A percentile compares a stretch with the other conserved stretches of the same genome.
Conservation (phyloP, 495 filamentous ascomycete genomes). For the Achaetomiella virescens region DNA sequence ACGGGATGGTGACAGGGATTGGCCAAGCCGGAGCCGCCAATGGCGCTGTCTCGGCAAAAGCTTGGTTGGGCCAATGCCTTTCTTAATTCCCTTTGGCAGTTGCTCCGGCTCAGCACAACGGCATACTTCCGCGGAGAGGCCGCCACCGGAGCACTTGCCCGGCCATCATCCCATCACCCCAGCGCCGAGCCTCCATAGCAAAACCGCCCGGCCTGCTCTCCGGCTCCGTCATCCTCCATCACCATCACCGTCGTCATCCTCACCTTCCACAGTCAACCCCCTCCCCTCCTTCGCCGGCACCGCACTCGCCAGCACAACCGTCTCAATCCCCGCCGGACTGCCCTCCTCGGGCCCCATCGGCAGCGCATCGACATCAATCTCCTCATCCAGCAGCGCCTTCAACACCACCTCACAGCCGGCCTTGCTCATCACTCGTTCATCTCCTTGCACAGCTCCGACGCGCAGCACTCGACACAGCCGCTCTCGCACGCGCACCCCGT, state of each 20-base stretch:
- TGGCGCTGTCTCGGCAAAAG: too few relatives aligned
- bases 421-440: slow-evolving; percentile 90
- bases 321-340: slow-evolving; percentile 71
- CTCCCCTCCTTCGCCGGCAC: slow-evolving; percentile 37
- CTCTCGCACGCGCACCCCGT: slow-evolving; percentile 60
- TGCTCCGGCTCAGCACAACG: too few relatives aligned
- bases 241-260: background rate
- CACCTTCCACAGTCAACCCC: background rate
- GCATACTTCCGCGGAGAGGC: too few relatives aligned
- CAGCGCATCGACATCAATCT: slow-evolving; percentile 69
- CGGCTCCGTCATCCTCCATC: background rate
- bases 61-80: too few relatives aligned
- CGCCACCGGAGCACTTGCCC: too few relatives aligned
- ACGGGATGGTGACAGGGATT: too few relatives aligned
- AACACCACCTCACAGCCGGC: slow-evolving; percentile 77
- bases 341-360: slow-evolving; percentile 73
- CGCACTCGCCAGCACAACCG: slow-evolving; percentile 65
- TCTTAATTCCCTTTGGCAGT: too few relatives aligned
- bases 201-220: too few relatives aligned
- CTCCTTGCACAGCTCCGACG: slow-evolving; percentile 78
- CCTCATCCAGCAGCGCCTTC: slow-evolving; percentile 62
- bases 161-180: too few relatives aligned
- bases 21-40: too few relatives aligned
- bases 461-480: slow-evolving; percentile 85
- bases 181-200: too few relatives aligned